Evolutionary conservation across 805 yeast species (phyloP), one percentile per base, ranked within the genome.

Genomic region (Candida gorgasii): DNA sequence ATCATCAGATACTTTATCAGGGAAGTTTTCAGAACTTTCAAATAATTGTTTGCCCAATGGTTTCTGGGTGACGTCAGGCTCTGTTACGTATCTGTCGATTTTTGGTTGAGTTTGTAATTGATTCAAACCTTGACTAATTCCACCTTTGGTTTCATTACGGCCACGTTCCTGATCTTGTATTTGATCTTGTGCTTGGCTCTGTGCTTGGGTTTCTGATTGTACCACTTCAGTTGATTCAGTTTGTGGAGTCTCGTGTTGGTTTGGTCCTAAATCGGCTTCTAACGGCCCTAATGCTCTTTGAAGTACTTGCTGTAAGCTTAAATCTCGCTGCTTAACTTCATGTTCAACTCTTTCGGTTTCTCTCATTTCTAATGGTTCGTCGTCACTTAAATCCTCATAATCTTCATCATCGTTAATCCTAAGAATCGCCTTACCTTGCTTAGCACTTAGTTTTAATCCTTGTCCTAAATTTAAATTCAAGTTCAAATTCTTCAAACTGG

Each of bases 331-430:
- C 28, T 24, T 7, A 26, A 32, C 33, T 11, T 24, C 28, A 7
- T 24, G 24, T n/a, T n/a, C n/a, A n/a, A n/a, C n/a, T n/a, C n/a
- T n/a, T n/a, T n/a, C n/a, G n/a, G n/a, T n/a, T n/a, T n/a, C n/a
- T n/a, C n/a, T n/a, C 12, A 31, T 31, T n/a, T 34, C 28, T n/a
- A 33, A 33, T 16, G 46, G 63, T 5, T 51, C 53, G 13, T 49
- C 58, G 12, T 53, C 54, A 27, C 54, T 51, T 43, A 58, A 31
- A 46, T 69, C 74, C 51, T 70, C 75, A 44, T 58, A 68, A 12
- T 66, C 68, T 9, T 62, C 63, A 39, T 67, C 72, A 30, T 69
- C 74, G 42, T 70, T 69, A 39, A 70, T 55, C 20, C 53, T 53
- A 46, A 70, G 51, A 5, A 70, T 69, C 8, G 73, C 76, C 36